Base-by-base conservation (phyloP, 805 yeast genomes). In the Yamadazyma scolyti region DNA sequence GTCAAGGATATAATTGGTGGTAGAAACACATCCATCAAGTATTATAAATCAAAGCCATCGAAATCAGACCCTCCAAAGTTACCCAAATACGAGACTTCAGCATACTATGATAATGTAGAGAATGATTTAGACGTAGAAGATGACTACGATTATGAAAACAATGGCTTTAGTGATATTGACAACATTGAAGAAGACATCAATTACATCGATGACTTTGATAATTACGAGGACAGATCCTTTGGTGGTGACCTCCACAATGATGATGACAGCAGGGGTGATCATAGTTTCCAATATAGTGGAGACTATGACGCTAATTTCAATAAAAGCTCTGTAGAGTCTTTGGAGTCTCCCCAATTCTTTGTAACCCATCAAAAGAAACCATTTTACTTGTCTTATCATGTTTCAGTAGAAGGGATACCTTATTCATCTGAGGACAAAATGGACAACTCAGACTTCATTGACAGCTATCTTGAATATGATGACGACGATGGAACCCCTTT, bases 101-200 rank as follows among this genome's bases (percentile, higher is more conserved):
- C 30, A 34, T 37, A 55, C 9, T 56, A 54, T 30, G 47, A 42
- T 28, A 49, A 58, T 22, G 44, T 50, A 11, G 65, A 61, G 25
- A 38, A 54, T 31, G 67, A 56, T 31, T 44, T 46, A 12, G 64
- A 55, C 16, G 58, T 52, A 5, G 44, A 44, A 21, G n/a, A 63
- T 5, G 69, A 60, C 36, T 65, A 65, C 30, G 71, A 65, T 35
- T 65, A 52, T 40, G 71, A 65, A 25, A 64, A 65, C 39, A 65
- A 65, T 34, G 71, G 71, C 2, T 33, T 59, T 30, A 62, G 50
- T 11, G 63, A 59, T 20, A 44, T 38, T 18, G 52, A 46, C 12
- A 25, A 30, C 20, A 20, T 18, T 9, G 55, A 46, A 24, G 48
- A 44, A 11, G 39, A 35, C 8, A 43, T 44, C 4, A 39, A 44